A percentile compares a stretch with the other conserved stretches of the same genome.
These are phyloP conservation scores for Ophiostoma novo-ulmi DNA, from an alignment of 2,329 filamentous ascomycete genomes.

Conservation along the genomic window DNA sequence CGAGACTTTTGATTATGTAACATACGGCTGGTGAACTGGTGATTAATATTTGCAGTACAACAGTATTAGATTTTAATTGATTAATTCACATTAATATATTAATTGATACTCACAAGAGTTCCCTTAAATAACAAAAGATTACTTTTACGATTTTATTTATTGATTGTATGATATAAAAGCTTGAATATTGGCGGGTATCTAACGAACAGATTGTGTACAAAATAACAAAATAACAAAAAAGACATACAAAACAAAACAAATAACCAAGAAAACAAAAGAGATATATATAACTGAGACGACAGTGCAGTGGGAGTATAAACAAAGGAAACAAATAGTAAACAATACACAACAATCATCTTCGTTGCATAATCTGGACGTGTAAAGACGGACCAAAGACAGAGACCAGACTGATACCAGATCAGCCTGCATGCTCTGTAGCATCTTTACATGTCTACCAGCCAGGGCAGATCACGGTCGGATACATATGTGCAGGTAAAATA, in stretches of 20 bases:
- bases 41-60: too few species aligned
- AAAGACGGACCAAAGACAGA: neutral
- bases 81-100: too few species aligned
- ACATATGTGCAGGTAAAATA: constrained; percentile 51
- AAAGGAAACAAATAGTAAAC: constrained; percentile 14
- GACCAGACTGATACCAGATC: neutral
- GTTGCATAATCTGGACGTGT: neutral
- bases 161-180: neutral
- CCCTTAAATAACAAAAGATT: too few species aligned
- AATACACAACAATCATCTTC: neutral
- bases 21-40: neutral
- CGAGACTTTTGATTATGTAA: neutral
- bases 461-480: constrained; percentile 47
- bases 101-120: too few species aligned
- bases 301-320: neutral
- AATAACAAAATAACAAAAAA: neutral
- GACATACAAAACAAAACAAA: constrained; percentile 13
- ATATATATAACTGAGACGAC: neutral
- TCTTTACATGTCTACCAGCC: constrained; percentile 37
- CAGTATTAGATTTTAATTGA: neutral
- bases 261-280: neutral
- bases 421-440: neutral
- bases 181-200: constrained; percentile 12
- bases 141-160: neutral
- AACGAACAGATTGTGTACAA: neutral